These are phyloP conservation scores for Acanthamoeba lugdunensis DNA, from an alignment of 208 protist species.

Conservation along the genomic window DNA sequence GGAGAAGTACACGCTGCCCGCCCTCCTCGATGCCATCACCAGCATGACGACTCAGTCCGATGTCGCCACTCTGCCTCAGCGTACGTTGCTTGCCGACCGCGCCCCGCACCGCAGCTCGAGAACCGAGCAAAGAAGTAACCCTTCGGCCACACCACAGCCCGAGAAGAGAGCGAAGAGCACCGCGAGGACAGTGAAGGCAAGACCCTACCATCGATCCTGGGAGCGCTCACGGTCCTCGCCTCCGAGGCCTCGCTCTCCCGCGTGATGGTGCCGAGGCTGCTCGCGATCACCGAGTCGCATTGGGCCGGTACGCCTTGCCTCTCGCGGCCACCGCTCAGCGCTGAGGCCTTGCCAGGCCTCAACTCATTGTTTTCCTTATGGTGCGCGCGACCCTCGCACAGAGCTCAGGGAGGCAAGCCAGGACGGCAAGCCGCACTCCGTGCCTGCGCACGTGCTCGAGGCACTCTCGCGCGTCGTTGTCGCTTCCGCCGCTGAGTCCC, in stretches of 20 bases:
- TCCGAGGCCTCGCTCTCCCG: conserved; percentile 35
- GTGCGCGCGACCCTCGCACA: background rate
- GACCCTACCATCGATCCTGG: background rate
- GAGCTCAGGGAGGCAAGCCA: background rate
- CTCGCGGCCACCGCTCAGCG: no score
- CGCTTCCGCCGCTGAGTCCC: background rate
- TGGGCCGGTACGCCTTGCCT: conserved; percentile 5
- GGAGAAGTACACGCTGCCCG: conserved; percentile 11
- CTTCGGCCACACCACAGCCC: background rate
- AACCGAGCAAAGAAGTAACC: background rate
- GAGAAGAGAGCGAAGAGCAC: conserved; percentile 25
- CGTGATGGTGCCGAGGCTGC: conserved; percentile 13
- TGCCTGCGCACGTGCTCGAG: background rate
- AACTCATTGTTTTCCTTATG: background rate
- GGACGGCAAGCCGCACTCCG: background rate
- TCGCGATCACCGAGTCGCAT: conserved; percentile 10
- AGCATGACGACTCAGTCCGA: background rate
- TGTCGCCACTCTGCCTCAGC: background rate
- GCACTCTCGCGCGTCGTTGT: background rate
- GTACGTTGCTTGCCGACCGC: background rate
- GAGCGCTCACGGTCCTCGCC: conserved; percentile 18
- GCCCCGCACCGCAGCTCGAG: background rate
- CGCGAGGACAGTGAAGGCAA: background rate
- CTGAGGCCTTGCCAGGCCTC: no score
- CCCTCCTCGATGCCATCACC: background rate